Percentiles rank a stretch among this genome's conserved stretches.
Evolutionary conservation across 768 basidiomycete species (phyloP).

Genomic region (Paxillus ammoniavirescens): DNA sequence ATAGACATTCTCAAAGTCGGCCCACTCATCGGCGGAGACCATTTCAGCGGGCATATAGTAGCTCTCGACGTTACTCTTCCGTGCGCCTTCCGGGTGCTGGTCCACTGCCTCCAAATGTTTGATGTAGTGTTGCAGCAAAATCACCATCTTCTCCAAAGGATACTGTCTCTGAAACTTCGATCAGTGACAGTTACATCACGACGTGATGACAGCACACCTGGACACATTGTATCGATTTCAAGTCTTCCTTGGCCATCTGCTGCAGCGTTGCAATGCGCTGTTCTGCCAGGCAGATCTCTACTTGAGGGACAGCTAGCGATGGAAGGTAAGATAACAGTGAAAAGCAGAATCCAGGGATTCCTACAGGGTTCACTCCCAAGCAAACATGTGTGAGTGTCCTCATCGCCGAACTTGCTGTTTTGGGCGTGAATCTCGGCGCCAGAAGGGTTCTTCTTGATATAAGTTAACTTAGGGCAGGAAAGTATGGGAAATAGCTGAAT

Average conservation of each 20-base stretch:
- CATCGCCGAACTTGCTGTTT: constrained; percentile 80
- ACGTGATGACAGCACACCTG: constrained; percentile 13
- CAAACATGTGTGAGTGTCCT: constrained; percentile 79
- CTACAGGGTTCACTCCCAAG: constrained; percentile 70
- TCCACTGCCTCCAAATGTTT: constrained; percentile 50
- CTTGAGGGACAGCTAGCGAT: constrained; percentile 53
- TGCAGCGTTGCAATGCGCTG: constrained; percentile 53
- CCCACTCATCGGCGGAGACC: constrained; percentile 69
- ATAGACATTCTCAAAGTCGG: constrained; percentile 86
- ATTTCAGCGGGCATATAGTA: constrained; percentile 70
- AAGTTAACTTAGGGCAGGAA: constrained; percentile 81
- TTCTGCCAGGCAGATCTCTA: constrained; percentile 61
- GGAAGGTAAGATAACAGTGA: constrained; percentile 1
- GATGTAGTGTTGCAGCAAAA: constrained; percentile 61
- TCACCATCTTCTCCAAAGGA: constrained; percentile 48
- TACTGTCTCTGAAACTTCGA: constrained; percentile 19
- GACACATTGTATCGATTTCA: constrained; percentile 1
- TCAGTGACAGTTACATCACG: constrained; percentile 1
- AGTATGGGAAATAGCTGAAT: constrained; percentile 71
- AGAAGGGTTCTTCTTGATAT: constrained; percentile 62
- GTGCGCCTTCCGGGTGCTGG: constrained; percentile 28
- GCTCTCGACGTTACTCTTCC: constrained; percentile 38
- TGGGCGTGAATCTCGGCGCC: constrained; percentile 40
- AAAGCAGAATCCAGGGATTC: constrained; percentile 22
- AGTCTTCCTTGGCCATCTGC: constrained; percentile 15